These are phyloP conservation scores for Trifolium subterraneum DNA, from an alignment of 306 rosid genomes.

Conservation along the genomic window DNA sequence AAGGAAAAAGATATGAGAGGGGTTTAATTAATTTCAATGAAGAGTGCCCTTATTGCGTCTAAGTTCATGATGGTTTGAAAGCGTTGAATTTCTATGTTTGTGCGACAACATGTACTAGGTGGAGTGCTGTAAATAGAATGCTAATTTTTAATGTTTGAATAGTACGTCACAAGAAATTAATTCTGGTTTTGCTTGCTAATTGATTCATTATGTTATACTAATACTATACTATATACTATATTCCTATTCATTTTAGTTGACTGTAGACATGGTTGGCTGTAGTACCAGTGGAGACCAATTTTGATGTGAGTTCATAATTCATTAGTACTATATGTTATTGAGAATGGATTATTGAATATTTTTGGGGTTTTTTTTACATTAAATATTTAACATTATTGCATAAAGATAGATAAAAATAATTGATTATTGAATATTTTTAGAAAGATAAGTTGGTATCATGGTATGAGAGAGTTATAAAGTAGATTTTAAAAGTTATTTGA, in stretches of 20 bases:
- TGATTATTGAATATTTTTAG: no score
- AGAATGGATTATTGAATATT: background rate
- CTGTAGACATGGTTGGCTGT: conserved; percentile 9
- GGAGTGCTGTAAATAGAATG: background rate
- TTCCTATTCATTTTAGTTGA: conserved; percentile 2
- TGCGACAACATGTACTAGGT: background rate
- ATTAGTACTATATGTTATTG: background rate
- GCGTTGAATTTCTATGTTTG: conserved; percentile 37
- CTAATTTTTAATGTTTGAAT: background rate
- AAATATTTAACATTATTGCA: no score
- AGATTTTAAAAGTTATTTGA: no score
- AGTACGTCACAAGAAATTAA: background rate
- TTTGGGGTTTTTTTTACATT: background rate
- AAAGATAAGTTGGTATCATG: no score
- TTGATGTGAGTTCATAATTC: no score
- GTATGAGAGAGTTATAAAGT: no score
- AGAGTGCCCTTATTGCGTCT: conserved; percentile 31
- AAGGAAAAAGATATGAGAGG: background rate
- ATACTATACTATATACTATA: background rate
- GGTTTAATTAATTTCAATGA: background rate
- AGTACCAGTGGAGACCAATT: background rate
- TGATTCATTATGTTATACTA: background rate
- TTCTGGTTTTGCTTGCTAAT: background rate
- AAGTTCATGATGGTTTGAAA: conserved; percentile 38
- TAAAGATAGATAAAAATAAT: no score